phyloP scores from a whole-genome alignment of 306 rosid species.

The Vicia villosa region DNA sequence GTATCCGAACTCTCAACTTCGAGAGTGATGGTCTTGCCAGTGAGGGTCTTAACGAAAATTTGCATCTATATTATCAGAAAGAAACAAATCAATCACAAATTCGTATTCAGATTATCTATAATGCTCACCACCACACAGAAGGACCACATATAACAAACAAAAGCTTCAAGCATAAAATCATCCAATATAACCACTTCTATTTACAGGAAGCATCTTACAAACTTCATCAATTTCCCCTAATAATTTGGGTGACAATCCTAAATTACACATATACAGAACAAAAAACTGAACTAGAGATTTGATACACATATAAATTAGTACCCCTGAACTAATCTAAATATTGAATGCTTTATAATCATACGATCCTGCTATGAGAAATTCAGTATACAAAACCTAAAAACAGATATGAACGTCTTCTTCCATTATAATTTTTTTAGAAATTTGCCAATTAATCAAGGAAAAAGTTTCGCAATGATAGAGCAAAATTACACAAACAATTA shows the following conservation, averaged over 20 bases:
- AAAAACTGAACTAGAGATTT: background rate
- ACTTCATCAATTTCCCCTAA: background rate
- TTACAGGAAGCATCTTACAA: background rate
- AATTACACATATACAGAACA: background rate
- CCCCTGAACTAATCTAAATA: background rate
- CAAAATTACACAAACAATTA: background rate
- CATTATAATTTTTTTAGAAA: background rate
- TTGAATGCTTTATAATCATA: background rate
- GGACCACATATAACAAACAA: background rate
- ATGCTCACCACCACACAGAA: background rate
- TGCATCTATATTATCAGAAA: constrained; percentile 11
- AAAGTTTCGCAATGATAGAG: background rate
- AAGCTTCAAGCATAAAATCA: background rate
- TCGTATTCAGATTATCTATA: background rate
- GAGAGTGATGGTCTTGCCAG: too few species aligned
- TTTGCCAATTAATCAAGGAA: background rate
- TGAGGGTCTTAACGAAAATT: too few species aligned
- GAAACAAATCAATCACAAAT: background rate
- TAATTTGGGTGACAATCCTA: background rate
- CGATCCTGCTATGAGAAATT: background rate
- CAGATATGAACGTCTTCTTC: background rate
- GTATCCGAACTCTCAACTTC: too few species aligned
- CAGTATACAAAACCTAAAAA: background rate
- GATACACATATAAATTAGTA: background rate
- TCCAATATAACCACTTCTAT: background rate